These are phyloP conservation scores for Onygenales sp. DNA, from an alignment of 2,329 filamentous ascomycete species.

Conservation along the genomic window DNA sequence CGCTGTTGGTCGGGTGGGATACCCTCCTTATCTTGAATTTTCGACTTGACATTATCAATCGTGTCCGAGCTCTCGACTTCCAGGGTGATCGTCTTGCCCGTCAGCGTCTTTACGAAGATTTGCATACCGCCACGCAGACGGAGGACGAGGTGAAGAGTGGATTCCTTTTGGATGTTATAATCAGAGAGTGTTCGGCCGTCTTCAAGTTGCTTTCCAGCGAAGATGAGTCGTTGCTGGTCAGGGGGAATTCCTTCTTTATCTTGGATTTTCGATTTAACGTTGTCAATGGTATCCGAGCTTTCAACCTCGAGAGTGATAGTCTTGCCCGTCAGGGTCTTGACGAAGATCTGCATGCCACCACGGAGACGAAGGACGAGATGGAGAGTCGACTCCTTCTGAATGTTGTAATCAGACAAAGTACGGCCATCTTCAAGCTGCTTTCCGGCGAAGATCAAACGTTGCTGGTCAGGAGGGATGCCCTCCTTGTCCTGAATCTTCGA, in stretches of 20 bases:
- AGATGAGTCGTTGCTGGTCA: constrained; percentile 89
- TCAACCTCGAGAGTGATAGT: constrained; percentile 91
- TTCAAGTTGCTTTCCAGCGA: constrained; percentile 87
- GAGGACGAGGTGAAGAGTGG: constrained; percentile 70
- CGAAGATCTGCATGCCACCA: constrained; percentile 60
- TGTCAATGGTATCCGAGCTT: constrained; percentile 83
- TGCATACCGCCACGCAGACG: constrained; percentile 77
- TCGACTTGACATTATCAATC: constrained; percentile 60
- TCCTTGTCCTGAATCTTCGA: constrained; percentile 97
- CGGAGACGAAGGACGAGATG: constrained; percentile 80
- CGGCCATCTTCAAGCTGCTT: constrained; percentile 95
- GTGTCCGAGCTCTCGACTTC: constrained; percentile 60
- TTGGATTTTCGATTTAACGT: constrained; percentile 86
- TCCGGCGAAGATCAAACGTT: constrained; percentile 90
- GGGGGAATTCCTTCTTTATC: constrained; percentile 79
- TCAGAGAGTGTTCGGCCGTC: constrained; percentile 84
- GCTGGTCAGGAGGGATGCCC: constrained; percentile 90
- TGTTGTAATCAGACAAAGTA: constrained; percentile 86
- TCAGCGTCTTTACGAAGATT: constrained; percentile 75
- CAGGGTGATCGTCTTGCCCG: constrained; percentile 59
- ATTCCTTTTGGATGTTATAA: constrained; percentile 96
- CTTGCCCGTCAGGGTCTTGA: constrained; percentile 63
- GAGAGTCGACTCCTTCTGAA: constrained; percentile 84
- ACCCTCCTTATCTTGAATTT: constrained; percentile 75
- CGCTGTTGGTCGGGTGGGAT: constrained; percentile 62